Evolutionary conservation across 2,329 filamentous ascomycete species (phyloP), one percentile per base, ranked within the genome.

Genomic region (Malbranchea zuffiana): DNA sequence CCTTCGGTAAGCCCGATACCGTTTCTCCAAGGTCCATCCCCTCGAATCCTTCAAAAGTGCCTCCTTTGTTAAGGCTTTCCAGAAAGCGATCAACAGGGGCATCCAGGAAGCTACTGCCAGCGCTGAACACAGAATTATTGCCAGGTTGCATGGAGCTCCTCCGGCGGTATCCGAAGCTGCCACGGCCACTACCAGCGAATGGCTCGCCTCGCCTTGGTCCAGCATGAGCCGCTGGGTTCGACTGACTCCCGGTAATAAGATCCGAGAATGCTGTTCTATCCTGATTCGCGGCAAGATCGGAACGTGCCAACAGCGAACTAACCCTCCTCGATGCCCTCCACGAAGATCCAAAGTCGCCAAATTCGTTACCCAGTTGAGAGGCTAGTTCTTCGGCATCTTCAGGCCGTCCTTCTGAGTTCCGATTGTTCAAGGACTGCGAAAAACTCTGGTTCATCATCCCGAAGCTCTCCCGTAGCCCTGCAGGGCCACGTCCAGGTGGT

Each of bases 221-320:
- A 56, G 67, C 46, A 57, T 59, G 66, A 17, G 51, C 50, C 27
- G 53, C 42, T 11, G 51, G 40, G 29, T 41, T 55, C 10, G 51
- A 48, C 41, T 61, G 60, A 34, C 49, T 62, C 48, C 61, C 66
- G 37, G 66, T 65, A 11, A 74, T 70, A 42, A 78, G 73, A 32
- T 94, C 86, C 18, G 78, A 72, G 53, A 93, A 92, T n/a, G 78
- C 72, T 1, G 78, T 71, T 50, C 82, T 73, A 48, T 93, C 86
- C 46, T 88, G 82, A 11, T 80, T 90, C 6, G 83, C 80, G 0
- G 84, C 88, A 13, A 95, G 66, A 54, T 95, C 88, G 20, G 83
- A 82, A 50, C 88, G 73, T 11, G 87, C 87, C 36, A 95, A 68
- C 61, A 94, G 73, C 11, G 88, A 96, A 63, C 90, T 98, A 17